Evolutionary conservation across 106 monocot genomes (phyloP), one percentile per base, ranked within the genome.

Genomic region (Allium fistulosum): DNA sequence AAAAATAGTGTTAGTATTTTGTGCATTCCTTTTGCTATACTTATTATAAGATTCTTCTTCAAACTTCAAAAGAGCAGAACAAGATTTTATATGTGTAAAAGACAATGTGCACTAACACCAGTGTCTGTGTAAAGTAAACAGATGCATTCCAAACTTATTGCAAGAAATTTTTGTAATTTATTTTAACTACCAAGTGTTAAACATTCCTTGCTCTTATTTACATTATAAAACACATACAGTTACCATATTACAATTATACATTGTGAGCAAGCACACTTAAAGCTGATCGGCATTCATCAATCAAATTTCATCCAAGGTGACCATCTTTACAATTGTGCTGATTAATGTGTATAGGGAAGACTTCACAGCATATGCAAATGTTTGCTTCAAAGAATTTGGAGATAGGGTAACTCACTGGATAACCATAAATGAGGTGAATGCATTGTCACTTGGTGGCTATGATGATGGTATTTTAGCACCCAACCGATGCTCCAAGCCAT

Each of bases 331-430:
- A 37, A 2, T 69, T 57, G 18, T 9, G 3, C 26, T 78, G 78
- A 0, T 37, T 37, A 17, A 46, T 17, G 22, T 64, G 12, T 74
- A 16, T 67, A 82, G 86, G 65, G 82, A 86, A 51, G 86, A 86
- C 51, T 86, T 86, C 82, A 77, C 70, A 59, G 86, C 79, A 55
- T 86, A 71, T 80, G 79, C 87, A 17, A 72, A 87, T 62, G 74
- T 80, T 22, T 82, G 82, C 70, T 87, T 87, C 49, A 73, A 73
- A 56, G 75, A 71, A 71, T 80, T 80, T 67, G 71, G 75, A 4
- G 71, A 75, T 61, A 80, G 70, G 47, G 69, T 74, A 49, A 46
- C 48, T 6, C 58, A 64, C 9, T 80, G 79, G 79, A 80, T 65
- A 7, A 80, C 79, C 45, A 26, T 80, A 6, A 69, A 46, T 13